These are phyloP conservation scores for Colletotrichum sp. DNA, from an alignment of 2,329 filamentous ascomycete species.

Conservation along the genomic window DNA sequence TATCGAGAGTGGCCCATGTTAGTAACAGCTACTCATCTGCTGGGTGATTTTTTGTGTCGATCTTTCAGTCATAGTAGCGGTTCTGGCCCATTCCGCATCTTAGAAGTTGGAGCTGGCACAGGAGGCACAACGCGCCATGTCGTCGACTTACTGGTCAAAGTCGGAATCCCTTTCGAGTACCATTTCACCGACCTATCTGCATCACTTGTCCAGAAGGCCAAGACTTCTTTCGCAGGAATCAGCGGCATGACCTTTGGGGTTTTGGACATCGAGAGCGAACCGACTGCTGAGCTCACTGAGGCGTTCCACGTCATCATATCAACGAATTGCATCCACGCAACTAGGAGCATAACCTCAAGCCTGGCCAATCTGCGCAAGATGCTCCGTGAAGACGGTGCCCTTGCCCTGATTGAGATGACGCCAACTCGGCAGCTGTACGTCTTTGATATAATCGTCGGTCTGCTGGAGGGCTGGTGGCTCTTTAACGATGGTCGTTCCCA, in stretches of 20 bases:
- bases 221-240: constrained; percentile 25
- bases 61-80: neutral
- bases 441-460: constrained; percentile 36
- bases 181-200: constrained; percentile 48
- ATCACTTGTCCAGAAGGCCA: constrained; percentile 32
- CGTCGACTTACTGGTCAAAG: constrained; percentile 26
- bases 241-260: constrained; percentile 28
- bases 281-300: constrained; percentile 12
- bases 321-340: constrained; percentile 39
- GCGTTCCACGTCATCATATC: constrained; percentile 36
- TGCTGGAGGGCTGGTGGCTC: constrained; percentile 41
- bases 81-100: constrained; percentile 33
- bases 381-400: constrained; percentile 31
- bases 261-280: constrained; percentile 33
- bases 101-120: constrained; percentile 49
- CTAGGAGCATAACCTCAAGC: neutral
- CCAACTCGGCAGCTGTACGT: constrained; percentile 23
- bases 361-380: constrained; percentile 24
- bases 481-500: constrained; percentile 32
- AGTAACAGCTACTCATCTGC: constrained; percentile 23
- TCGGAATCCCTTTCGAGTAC: constrained; percentile 36
- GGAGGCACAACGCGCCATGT: constrained; percentile 44
- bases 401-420: constrained; percentile 35
- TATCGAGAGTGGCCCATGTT: constrained; percentile 37
- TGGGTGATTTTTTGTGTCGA: constrained; percentile 23